phyloP scores from a whole-genome alignment of 1,284 basidiomycete genomes.

The Flammula alnicola region DNA sequence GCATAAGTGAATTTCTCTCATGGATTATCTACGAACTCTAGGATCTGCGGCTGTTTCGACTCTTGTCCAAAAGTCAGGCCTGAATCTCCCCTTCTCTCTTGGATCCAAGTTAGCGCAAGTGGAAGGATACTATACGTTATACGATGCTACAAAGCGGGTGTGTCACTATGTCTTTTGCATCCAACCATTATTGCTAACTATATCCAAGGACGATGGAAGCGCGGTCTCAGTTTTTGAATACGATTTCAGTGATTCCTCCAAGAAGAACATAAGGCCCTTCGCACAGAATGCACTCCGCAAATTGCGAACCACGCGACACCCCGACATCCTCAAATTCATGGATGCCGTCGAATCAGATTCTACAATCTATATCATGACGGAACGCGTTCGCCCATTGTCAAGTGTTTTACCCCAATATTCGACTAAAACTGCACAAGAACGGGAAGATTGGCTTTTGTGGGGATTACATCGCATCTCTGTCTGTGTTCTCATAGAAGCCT shows the following conservation, averaged over 20 bases:
- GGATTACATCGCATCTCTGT: slow-evolving; percentile 91
- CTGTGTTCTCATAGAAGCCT: slow-evolving; percentile 41
- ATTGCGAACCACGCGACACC: slow-evolving; percentile 90
- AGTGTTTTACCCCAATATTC: slow-evolving; percentile 69
- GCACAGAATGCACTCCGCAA: slow-evolving; percentile 93
- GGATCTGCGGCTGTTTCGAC: slow-evolving; percentile 88
- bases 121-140: slow-evolving; percentile 85
- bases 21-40: slow-evolving; percentile 86
- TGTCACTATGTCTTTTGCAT: slow-evolving; percentile 13
- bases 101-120: slow-evolving; percentile 76
- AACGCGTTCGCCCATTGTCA: slow-evolving; percentile 83
- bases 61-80: slow-evolving; percentile 88
- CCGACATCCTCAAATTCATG: slow-evolving; percentile 94
- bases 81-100: slow-evolving; percentile 88
- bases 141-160: slow-evolving; percentile 89
- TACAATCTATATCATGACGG: slow-evolving; percentile 92
- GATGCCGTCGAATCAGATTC: slow-evolving; percentile 91
- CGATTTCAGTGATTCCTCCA: slow-evolving; percentile 67
- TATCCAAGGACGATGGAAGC: slow-evolving; percentile 81
- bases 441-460: slow-evolving; percentile 93
- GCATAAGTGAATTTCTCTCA: too few relatives aligned
- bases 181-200: slow-evolving; percentile 13
- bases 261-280: slow-evolving; percentile 69
- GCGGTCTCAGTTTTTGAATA: slow-evolving; percentile 91
- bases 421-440: slow-evolving; percentile 63